Evolutionary conservation across 108 stramenopile genomes (phyloP).

Genomic region (Cyclotella distinguenda): DNA sequence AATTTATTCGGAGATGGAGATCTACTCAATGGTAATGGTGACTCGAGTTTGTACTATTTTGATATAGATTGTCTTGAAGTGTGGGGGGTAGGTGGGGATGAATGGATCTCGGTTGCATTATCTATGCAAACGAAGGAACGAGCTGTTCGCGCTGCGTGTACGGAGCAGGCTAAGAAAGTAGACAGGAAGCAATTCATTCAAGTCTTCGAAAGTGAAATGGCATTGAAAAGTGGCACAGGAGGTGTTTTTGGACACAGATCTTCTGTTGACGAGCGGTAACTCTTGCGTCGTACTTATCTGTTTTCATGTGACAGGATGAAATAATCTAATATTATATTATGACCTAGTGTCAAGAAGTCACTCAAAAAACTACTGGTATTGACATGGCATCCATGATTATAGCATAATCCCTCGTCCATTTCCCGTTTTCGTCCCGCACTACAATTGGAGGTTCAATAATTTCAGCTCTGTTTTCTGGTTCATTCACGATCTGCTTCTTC

Average conservation of each 20-base stretch:
- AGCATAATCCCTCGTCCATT: conserved; percentile 52
- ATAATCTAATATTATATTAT: not conserved
- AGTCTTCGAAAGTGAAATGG: conserved; percentile 32
- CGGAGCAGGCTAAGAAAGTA: conserved; percentile 22
- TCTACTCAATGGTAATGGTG: conserved; percentile 18
- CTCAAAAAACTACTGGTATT: conserved; percentile 38
- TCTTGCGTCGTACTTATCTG: not conserved
- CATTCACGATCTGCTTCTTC: conserved; percentile 20
- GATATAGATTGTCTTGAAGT: conserved; percentile 42
- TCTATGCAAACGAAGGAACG: conserved; percentile 16
- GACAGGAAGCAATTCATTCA: conserved; percentile 42
- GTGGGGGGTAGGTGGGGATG: conserved; percentile 40
- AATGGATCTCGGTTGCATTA: conserved; percentile 26
- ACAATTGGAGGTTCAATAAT: conserved; percentile 17
- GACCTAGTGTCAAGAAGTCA: too few relatives aligned
- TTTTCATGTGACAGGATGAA: not conserved
- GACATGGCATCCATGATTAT: conserved; percentile 50
- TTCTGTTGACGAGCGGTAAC: conserved; percentile 15
- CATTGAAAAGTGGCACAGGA: conserved; percentile 4
- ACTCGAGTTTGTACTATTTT: conserved; percentile 32
- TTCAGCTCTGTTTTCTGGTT: not conserved
- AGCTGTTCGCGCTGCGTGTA: conserved; percentile 2
- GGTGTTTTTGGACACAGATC: conserved; percentile 25
- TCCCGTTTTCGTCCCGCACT: conserved; percentile 44
- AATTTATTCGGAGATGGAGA: conserved; percentile 35